Base-by-base conservation (phyloP, 768 basidiomycete species). In the Pisolithus sp. region DNA sequence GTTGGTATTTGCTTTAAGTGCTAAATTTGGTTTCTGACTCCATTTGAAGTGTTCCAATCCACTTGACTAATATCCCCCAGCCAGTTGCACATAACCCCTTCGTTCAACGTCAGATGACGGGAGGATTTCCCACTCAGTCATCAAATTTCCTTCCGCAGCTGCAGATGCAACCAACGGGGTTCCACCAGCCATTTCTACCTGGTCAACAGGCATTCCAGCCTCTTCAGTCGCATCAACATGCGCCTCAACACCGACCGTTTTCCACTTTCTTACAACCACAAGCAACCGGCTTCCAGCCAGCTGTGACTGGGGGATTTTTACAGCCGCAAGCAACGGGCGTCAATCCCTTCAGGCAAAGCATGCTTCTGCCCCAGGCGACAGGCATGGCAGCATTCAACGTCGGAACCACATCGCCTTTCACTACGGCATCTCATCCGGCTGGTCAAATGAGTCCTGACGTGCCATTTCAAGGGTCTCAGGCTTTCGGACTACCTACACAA, bases 301-400 rank as follows among this genome's bases (percentile, higher is more conserved):
- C 58, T 50, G 81, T 85, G 50, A 50, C 63, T 50, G 64, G 70
- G 12, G 66, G 71, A 20, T 77, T 83, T 70, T 53, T 81, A 43
- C 82, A 82, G 43, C 73, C 76, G 24, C 76, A 75, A 41, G 49
- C 61, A 24, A 87, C 84, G 8, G 86, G 83, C 18, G 70, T 74
- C 40, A 93, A 93, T 67, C 91, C 90, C 8, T 94, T 94, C 75
- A 76, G 92, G 31, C 89, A 90, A 66, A 88, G 80, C 58, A 78
- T 84, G 76, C 66, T 91, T 55, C 51, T 83, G 23, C 78, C 85
- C 10, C 83, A 86, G 59, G 69, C 73, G 7, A 87, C 83, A 3
- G 82, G 83, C 2, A 71, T 79, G 66, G 74, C 77, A 1, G 56
- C 73, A 51, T 76, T 81, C 52, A 71, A 64, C 53, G 58, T 53